A percentile compares a stretch with the other conserved stretches of the same genome.
phyloP scores from a whole-genome alignment of 805 yeast genomes.

The Saccharomycopsis schoenii region DNA sequence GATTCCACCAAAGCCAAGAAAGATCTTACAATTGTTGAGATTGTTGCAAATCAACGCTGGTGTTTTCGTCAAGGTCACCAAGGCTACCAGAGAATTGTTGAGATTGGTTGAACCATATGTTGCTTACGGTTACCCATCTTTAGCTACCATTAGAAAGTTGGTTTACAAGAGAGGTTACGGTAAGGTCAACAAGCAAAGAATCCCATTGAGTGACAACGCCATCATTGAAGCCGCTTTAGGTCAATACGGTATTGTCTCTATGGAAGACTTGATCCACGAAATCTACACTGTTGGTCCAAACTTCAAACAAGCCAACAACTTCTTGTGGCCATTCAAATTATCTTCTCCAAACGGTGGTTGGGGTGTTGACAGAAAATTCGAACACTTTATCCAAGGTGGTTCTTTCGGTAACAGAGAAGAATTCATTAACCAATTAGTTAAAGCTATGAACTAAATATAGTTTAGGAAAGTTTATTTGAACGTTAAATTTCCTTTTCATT shows the following conservation, averaged over 20 bases:
- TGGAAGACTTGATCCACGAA: conserved; percentile 95
- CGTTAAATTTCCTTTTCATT: neutral
- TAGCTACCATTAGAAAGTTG: conserved; percentile 84
- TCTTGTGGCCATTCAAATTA: conserved; percentile 96
- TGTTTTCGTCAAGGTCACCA: conserved; percentile 90
- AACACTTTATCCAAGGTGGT: conserved; percentile 97
- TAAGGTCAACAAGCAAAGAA: conserved; percentile 94
- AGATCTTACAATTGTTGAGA: conserved; percentile 90
- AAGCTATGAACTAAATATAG: conserved; percentile 73
- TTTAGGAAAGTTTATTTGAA: neutral
- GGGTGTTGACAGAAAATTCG: conserved; percentile 95
- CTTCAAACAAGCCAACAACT: conserved; percentile 98
- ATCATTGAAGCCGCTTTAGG: conserved; percentile 83
- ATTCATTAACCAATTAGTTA: conserved; percentile 87
- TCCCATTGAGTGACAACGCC: conserved; percentile 78
- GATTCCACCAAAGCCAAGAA: conserved; percentile 99
- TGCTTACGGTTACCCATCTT: conserved; percentile 95
- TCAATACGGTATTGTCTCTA: conserved; percentile 83
- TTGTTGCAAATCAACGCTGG: conserved; percentile 90
- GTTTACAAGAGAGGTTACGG: conserved; percentile 97
- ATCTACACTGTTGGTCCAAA: conserved; percentile 94
- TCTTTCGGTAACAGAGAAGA: conserved; percentile 97
- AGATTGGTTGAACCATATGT: conserved; percentile 93
- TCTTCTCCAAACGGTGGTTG: conserved; percentile 97
- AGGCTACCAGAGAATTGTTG: conserved; percentile 88